Percentiles rank a stretch among this genome's conserved stretches.
Evolutionary conservation across 1,139 yeast genomes (phyloP).

Genomic region (Sugiyamaella paludigena): DNA sequence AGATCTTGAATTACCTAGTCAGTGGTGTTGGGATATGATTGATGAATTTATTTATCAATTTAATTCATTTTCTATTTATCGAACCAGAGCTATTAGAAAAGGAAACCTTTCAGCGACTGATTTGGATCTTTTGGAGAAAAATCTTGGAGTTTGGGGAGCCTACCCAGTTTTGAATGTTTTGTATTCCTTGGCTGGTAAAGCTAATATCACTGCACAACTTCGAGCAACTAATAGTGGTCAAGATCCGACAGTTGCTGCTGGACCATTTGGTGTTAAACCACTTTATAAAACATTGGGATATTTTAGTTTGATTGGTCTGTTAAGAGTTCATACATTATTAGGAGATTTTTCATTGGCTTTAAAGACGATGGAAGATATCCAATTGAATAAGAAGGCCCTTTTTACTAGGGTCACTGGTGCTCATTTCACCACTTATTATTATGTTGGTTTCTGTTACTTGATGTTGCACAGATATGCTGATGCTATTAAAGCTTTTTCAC

Average conservation of each 20-base stretch:
- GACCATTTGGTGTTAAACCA: constrained; percentile 45
- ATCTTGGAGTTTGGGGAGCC: constrained; percentile 47
- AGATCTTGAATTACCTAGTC: constrained; percentile 46
- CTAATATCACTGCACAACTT: constrained; percentile 45
- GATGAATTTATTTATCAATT: constrained; percentile 53
- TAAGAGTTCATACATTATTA: constrained; percentile 48
- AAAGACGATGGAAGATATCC: constrained; percentile 48
- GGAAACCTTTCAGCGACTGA: constrained; percentile 34
- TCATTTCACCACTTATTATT: constrained; percentile 50
- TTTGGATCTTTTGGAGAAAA: constrained; percentile 39
- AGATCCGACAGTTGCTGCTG: constrained; percentile 41
- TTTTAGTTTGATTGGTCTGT: constrained; percentile 47
- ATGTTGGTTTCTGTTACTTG: constrained; percentile 50
- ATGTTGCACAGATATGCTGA: constrained; percentile 51
- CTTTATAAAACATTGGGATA: constrained; percentile 49
- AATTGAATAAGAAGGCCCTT: constrained; percentile 46
- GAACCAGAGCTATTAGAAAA: constrained; percentile 40
- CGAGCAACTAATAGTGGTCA: constrained; percentile 39
- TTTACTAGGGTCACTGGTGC: constrained; percentile 48
- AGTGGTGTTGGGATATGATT: constrained; percentile 52
- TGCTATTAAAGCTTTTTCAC: constrained; percentile 49
- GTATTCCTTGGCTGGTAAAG: constrained; percentile 47
- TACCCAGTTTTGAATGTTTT: constrained; percentile 49
- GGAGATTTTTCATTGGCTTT: constrained; percentile 51
- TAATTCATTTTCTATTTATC: constrained; percentile 45